These are phyloP conservation scores for Scedosporium aurantiacum DNA, from an alignment of 2,329 filamentous ascomycete species.

Conservation along the genomic window DNA sequence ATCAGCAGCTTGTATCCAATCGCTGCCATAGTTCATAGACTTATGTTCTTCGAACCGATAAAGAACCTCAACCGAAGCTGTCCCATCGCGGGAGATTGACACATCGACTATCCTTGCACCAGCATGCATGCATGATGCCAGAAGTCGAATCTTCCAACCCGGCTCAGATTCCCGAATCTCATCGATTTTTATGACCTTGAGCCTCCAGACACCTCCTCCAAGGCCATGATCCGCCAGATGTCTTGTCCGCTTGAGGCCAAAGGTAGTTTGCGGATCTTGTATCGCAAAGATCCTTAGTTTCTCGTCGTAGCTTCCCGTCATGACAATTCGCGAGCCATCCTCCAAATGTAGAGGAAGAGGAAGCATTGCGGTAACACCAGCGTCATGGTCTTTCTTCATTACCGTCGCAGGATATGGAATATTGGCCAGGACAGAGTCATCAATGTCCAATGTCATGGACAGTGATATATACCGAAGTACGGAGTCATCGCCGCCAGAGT, in stretches of 20 bases:
- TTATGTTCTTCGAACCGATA: slow-evolving; percentile 72
- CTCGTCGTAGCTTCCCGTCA: slow-evolving; percentile 93
- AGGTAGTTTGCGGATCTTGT: slow-evolving; percentile 26
- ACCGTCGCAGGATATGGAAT: slow-evolving; percentile 16
- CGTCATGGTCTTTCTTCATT: slow-evolving; percentile 49
- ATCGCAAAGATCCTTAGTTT: slow-evolving; percentile 56
- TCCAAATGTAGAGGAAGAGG: slow-evolving; percentile 41
- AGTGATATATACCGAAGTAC: slow-evolving; percentile 35
- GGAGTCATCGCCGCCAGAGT: slow-evolving; percentile 69
- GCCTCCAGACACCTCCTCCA: slow-evolving; percentile 76
- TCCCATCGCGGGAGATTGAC: slow-evolving; percentile 18
- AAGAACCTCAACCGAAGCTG: slow-evolving; percentile 46
- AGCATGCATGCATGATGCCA: slow-evolving; percentile 91
- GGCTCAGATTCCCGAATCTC: neutral
- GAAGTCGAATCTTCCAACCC: slow-evolving; percentile 27
- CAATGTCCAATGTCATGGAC: slow-evolving; percentile 9
- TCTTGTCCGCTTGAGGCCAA: slow-evolving; percentile 29
- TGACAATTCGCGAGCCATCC: slow-evolving; percentile 43
- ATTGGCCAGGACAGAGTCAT: slow-evolving; percentile 7
- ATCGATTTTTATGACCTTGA: slow-evolving; percentile 47
- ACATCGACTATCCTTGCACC: slow-evolving; percentile 58
- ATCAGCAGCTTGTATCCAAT: slow-evolving; percentile 39
- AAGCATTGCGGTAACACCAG: slow-evolving; percentile 79
- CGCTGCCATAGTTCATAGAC: slow-evolving; percentile 92
- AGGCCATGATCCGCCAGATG: slow-evolving; percentile 56